Base-by-base conservation (phyloP, 1,284 basidiomycete species). In the Ustilago nuda region DNA sequence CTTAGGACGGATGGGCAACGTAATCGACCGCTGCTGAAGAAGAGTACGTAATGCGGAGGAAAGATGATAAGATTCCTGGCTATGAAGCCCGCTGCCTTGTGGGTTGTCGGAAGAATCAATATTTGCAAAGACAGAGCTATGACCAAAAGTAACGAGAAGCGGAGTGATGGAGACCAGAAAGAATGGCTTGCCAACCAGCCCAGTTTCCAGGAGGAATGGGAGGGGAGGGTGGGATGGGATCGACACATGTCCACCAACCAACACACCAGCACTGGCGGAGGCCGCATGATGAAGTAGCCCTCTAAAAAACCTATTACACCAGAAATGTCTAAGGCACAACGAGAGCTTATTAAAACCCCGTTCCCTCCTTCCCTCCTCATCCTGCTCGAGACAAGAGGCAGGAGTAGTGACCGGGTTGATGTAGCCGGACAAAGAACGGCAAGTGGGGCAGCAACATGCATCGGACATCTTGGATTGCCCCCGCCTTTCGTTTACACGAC, bases 381-480 rank as follows among this genome's bases (percentile, higher is more conserved):
- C 9, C 36, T 37, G 41, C 41, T 45, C 7, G 7, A 45, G 41
- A 17, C 41, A 45, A 19, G 3, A 11, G 27, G n/a, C 27, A 19
- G n/a, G 19, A 19, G 19, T 9, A 7, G n/a, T 23, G 27, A 50
- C 48, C 48, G 48, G 48, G n/a, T 50, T 13, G 48, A 33, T 17
- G 48, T 50, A 30, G 30, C 48, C 48, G 5, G 48, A 50, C 48
- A 30, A 30, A 23, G 11, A 50, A 30, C 27, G 15, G 48, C 5
- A 32, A 50, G 48, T 50, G 48, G 30, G 48, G 1, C 23, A 30
- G 23, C 8, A 23, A 43, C 35, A 3, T 56, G 54, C 27, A 32
- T 55, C 19, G 53, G 53, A 39, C 53, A 55, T 41, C 36, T 54
- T 27, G 8, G 35, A 32, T 54, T 19, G 52, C 19, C 52, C 36